Evolutionary conservation across 2,329 filamentous ascomycete genomes (phyloP).

Genomic region (Botrytis paeoniae): DNA sequence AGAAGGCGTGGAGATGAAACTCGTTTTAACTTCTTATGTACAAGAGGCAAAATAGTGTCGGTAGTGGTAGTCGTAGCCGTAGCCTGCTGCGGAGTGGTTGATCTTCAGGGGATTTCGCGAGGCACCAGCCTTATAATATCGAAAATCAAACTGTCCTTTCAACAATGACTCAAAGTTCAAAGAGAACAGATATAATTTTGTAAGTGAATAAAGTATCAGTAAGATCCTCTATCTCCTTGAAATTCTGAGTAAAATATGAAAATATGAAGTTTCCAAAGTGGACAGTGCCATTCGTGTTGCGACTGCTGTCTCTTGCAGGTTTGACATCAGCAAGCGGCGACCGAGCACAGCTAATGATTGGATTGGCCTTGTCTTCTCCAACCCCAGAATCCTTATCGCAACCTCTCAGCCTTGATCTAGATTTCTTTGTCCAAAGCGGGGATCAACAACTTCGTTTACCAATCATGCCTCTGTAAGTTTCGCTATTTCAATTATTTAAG

Average conservation of each 20-base stretch:
- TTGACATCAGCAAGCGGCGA: constrained; percentile 31
- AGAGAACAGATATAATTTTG: constrained; percentile 21
- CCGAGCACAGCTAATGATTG: constrained; percentile 27
- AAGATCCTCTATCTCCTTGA: background rate
- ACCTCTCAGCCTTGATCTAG: constrained; percentile 37
- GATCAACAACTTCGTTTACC: constrained; percentile 34
- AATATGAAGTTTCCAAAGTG: constrained; percentile 33
- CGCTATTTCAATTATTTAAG: background rate
- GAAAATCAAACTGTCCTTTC: constrained; percentile 19
- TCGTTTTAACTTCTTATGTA: constrained; percentile 15
- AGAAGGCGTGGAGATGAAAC: constrained; percentile 3
- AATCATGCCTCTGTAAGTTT: constrained; percentile 48
- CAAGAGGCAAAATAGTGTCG: constrained; percentile 9
- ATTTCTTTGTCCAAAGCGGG: constrained; percentile 36
- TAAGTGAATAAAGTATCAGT: constrained; percentile 16
- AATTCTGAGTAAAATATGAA: constrained; percentile 3
- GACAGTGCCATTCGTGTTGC: constrained; percentile 32
- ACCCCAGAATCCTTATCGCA: constrained; percentile 28
- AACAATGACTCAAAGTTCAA: constrained; percentile 20
- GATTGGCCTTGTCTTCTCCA: constrained; percentile 26
- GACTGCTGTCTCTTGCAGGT: constrained; percentile 34
- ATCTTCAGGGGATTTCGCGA: constrained; percentile 6
- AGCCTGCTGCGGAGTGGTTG: constrained; percentile 15
- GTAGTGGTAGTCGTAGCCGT: background rate
- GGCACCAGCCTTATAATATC: constrained; percentile 12